Base-by-base conservation (phyloP, 139 green algal genomes). In the Eudorina sp. region DNA sequence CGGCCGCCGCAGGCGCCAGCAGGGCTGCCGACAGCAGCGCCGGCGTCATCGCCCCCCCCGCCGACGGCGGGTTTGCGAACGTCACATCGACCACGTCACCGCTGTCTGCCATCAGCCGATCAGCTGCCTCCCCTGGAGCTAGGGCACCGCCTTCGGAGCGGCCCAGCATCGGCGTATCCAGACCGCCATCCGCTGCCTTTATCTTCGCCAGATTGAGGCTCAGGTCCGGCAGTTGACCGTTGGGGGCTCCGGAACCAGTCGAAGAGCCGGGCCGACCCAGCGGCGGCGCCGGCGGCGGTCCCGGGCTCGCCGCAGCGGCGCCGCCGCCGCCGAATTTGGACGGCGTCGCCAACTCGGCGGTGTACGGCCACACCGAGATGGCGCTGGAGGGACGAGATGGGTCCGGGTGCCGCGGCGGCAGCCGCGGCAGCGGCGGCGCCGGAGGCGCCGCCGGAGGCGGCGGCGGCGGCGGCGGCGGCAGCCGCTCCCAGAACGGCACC, bases 401-500 rank as follows among this genome's bases (percentile, higher is more conserved):
- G 13, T 75, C 7, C n/a, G 48, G 48, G 29, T 31, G 66, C n/a
- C 34, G 66, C 31, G n/a, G 36, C 36, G 66, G 31, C 25, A 3
- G 66, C 9, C 3, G 14, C 43, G 4, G 4, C 45, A 45, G 27
- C 18, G 45, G 45, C 76, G 21, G 25, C 25, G 36, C 31, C 27
- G 77, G 11, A 53, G 38, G 46, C 29, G 41, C 64, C 62, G 64
- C 64, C 31, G 66, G 5, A 29, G 31, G 34, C 66, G 34, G 19
- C 45, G 83, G 41, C 5, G 66, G 34, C 31, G 66, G 34, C 43
- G 83, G 58, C 68, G n/a, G 45, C 25, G 34, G 38, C 29, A 43
- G 11, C 51, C 8, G 34, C 45, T 64, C 62, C 68, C 84, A 91
- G 79, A 90, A 92, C 55, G 86, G 81, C 45, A 43, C 55, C 88